These are phyloP conservation scores for Penicillium canescens DNA, from an alignment of 495 filamentous ascomycete genomes.

Conservation along the genomic window DNA sequence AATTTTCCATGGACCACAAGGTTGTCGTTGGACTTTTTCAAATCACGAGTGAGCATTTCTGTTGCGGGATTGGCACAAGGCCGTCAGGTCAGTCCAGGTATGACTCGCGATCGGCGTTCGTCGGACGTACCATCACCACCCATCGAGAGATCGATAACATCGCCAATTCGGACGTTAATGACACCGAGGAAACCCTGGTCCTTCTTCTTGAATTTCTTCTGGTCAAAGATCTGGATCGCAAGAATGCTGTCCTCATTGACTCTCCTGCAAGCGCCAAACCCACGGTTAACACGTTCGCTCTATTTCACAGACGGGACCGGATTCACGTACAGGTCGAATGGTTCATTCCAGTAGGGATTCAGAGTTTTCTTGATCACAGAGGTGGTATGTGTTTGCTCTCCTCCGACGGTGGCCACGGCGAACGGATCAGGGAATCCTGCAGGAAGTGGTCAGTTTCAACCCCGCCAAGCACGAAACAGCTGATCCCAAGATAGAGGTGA, in stretches of 20 bases:
- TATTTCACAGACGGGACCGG: slow-evolving; percentile 15
- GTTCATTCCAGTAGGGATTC: slow-evolving; percentile 99
- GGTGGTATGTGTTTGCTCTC: slow-evolving; percentile 95
- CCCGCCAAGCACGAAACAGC: slow-evolving; percentile 8
- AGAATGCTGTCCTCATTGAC: slow-evolving; percentile 94
- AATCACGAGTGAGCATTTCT: slow-evolving; percentile 98
- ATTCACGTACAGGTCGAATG: slow-evolving; percentile 83
- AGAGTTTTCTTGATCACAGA: slow-evolving; percentile 94
- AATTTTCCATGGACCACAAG: slow-evolving; percentile 96
- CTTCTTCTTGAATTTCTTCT: slow-evolving; percentile 99
- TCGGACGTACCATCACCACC: slow-evolving; percentile 81
- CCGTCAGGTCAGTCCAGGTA: slow-evolving; percentile 14
- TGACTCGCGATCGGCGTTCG: slow-evolving; percentile 6
- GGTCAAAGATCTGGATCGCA: slow-evolving; percentile 97
- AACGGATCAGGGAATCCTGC: slow-evolving; percentile 96
- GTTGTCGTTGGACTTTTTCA: slow-evolving; percentile 98
- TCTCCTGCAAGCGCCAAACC: slow-evolving; percentile 51
- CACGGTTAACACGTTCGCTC: slow-evolving; percentile 3
- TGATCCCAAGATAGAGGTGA: slow-evolving; percentile 2
- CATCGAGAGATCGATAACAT: slow-evolving; percentile 84
- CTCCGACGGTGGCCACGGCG: slow-evolving; percentile 92
- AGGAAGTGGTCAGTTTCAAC: slow-evolving; percentile 22
- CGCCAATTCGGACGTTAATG: slow-evolving; percentile 93
- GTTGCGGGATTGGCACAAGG: slow-evolving; percentile 5
- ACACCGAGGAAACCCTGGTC: slow-evolving; percentile 98